phyloP scores from a whole-genome alignment of 345 rosid genomes.

The Lumnitzera littorea region DNA sequence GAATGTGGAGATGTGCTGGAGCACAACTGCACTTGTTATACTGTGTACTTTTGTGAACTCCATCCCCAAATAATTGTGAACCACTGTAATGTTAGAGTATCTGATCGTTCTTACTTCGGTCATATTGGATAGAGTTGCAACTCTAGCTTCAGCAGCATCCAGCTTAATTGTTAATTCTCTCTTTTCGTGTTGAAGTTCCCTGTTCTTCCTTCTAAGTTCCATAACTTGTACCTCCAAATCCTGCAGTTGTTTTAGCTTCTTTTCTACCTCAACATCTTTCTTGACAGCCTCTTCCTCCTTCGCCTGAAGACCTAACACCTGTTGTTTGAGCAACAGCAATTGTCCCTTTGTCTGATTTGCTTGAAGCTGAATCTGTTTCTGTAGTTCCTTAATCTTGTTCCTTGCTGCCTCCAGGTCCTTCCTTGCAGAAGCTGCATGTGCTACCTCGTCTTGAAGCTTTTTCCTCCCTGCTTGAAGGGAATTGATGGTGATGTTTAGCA shows the following conservation, averaged over 20 bases:
- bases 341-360: constrained; percentile 94
- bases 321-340: constrained; percentile 82
- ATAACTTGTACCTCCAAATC: constrained; percentile 74
- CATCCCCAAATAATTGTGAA: too few species aligned
- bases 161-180: constrained; percentile 74
- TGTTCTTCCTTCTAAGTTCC: constrained; percentile 88
- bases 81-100: neutral
- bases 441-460: constrained; percentile 80
- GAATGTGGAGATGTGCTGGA: too few species aligned
- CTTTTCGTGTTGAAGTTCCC: constrained; percentile 93
- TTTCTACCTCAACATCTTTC: constrained; percentile 63
- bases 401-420: constrained; percentile 78
- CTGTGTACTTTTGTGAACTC: too few species aligned
- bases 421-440: constrained; percentile 33
- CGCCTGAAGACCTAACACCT: constrained; percentile 69
- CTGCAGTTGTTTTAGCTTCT: constrained; percentile 61
- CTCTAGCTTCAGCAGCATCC: constrained; percentile 76
- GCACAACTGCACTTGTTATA: too few species aligned
- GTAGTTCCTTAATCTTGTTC: constrained; percentile 78
- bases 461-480: constrained; percentile 81
- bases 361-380: constrained; percentile 89
- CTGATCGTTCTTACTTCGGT: constrained; percentile 53
- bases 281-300: constrained; percentile 79
- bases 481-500: constrained; percentile 80
- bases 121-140: constrained; percentile 68